phyloP scores from a whole-genome alignment of 2,329 filamentous ascomycete species.

The Exophiala oligosperma region DNA sequence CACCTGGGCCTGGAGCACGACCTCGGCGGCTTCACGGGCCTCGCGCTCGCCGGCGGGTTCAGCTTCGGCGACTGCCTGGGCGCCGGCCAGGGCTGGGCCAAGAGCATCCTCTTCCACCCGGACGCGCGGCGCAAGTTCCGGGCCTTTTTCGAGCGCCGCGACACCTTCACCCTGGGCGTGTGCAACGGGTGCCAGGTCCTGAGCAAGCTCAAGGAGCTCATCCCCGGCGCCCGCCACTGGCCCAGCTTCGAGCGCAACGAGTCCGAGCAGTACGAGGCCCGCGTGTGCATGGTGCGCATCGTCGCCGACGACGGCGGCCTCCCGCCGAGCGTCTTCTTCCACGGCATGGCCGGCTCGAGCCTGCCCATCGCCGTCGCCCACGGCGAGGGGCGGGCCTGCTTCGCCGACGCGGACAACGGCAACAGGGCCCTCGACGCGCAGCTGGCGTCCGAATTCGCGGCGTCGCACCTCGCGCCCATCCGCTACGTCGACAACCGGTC shows the following conservation, averaged over 20 bases:
- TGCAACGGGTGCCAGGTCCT: conserved; percentile 99
- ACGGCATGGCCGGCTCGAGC: conserved; percentile 79
- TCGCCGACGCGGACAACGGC: conserved; percentile 37
- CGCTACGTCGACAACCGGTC: conserved; percentile 83
- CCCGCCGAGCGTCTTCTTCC: conserved; percentile 76
- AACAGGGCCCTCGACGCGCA: conserved; percentile 43
- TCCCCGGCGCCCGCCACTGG: conserved; percentile 81
- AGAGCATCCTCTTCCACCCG: conserved; percentile 83
- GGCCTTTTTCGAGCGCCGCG: conserved; percentile 79
- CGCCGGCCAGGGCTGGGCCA: conserved; percentile 95
- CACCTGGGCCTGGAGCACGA: conserved; percentile 72
- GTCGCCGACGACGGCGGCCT: conserved; percentile 47
- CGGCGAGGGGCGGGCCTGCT: conserved; percentile 82
- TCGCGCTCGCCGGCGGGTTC: conserved; percentile 96
- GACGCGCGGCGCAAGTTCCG: conserved; percentile 75
- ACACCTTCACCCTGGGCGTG: conserved; percentile 90
- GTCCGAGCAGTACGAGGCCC: conserved; percentile 86
- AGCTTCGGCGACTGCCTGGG: conserved; percentile 91
- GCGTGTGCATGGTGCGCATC: conserved; percentile 82
- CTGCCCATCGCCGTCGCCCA: conserved; percentile 88
- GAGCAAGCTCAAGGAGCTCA: conserved; percentile 75
- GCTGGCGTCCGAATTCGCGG: conserved; percentile 50
- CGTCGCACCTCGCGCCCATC: conserved; percentile 70
- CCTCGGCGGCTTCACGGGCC: conserved; percentile 77
- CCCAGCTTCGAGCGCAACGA: conserved; percentile 83